phyloP scores from a whole-genome alignment of 192 early-diverging fungal species.

The Entomortierella parvispora region DNA sequence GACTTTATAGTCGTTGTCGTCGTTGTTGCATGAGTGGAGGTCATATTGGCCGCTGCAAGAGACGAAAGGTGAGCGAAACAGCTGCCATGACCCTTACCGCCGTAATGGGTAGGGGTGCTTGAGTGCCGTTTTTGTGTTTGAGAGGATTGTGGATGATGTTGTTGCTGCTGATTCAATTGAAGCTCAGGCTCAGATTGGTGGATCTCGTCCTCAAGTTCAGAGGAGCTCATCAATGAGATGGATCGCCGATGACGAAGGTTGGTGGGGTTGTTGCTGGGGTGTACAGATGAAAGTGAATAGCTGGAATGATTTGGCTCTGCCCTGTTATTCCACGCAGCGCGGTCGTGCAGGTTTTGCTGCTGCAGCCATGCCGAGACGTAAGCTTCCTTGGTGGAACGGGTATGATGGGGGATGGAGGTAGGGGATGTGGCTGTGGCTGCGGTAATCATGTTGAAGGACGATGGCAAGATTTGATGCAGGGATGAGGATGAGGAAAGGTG shows the following conservation, averaged over 20 bases:
- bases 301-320: too few relatives aligned
- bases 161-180: background rate
- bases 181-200: background rate
- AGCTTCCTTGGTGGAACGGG: conserved; percentile 4
- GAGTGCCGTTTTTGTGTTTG: conserved; percentile 3
- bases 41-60: too few relatives aligned
- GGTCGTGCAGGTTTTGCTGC: conserved; percentile 3
- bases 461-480: background rate
- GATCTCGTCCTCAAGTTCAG: background rate
- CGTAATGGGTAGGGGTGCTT: background rate
- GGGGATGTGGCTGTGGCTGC: background rate
- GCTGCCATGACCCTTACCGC: background rate
- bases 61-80: too few relatives aligned
- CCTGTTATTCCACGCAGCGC: background rate
- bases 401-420: background rate
- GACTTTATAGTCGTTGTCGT: background rate
- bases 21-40: conserved; percentile 5
- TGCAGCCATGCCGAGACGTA: conserved; percentile 29
- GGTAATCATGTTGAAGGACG: background rate
- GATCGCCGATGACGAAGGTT: conserved; percentile 19
- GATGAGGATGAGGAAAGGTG: background rate
- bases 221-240: conserved; percentile 15
- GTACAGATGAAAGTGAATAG: too few relatives aligned
- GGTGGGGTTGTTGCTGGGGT: background rate
- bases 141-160: background rate